Evolutionary conservation across 2,329 filamentous ascomycete genomes (phyloP), one percentile per base, ranked within the genome.

Genomic region (Acephala macrosclerotiorum): DNA sequence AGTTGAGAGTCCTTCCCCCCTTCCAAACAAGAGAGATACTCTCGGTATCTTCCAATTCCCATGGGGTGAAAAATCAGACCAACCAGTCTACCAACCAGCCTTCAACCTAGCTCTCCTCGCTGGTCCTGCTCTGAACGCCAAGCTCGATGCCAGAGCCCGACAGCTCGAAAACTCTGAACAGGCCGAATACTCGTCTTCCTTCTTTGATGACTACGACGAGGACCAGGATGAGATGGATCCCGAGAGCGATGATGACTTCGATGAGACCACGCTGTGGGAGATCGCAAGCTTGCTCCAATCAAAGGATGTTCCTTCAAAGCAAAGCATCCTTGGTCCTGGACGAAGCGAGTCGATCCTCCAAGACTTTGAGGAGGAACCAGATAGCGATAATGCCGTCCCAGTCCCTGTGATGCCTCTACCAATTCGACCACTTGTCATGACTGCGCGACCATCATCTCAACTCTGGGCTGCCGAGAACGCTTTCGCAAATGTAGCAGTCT

Each of bases 11-110:
- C 88, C 88, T 3, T 78, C 85, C 72, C 87, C 87, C 40, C 78
- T 90, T 4, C 83, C 83, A 4, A 80, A 88, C 73, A 86, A 85
- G 76, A 81, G 83, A 49, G 86, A 82, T 14, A 89, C 86, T 12
- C 80, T 90, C 20, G 88, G 87, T 5, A 85, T 90, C 71, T 90
- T 89, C 78, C 85, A 88, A 71, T 89, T 89, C 69, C 86, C 88
- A 2, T 89, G 87, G 86, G 88, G 88, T 16, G 87, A 89, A 77
- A 84, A 78, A 71, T 89, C 87, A 22, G 87, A 89, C 75, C 82
- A 81, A 61, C 83, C 83, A 11, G 66, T 75, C 7, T 75, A 83
- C 77, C 33, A 75, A 83, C 62, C 80, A 80, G 68, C 75, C 77
- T 62, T 77, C 53, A 70, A 71, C n/a, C 65, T 70, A 55, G 58